These are phyloP conservation scores for Rhodomyrtus tomentosa DNA, from an alignment of 345 rosid species.

Conservation along the genomic window DNA sequence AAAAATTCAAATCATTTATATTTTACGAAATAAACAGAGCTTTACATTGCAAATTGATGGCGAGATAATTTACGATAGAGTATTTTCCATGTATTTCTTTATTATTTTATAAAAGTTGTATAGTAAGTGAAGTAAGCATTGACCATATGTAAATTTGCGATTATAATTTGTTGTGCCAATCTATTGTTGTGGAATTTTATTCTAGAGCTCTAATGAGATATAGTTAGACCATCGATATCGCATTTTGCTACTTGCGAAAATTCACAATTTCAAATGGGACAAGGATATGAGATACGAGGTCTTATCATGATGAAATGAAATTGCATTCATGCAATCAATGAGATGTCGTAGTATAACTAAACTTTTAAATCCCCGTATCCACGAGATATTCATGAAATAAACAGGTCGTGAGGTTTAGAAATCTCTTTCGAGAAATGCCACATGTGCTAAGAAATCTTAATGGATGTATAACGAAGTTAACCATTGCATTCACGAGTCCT, in stretches of 20 bases:
- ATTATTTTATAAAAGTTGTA: not conserved
- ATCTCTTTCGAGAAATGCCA: no score
- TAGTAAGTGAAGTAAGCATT: not conserved
- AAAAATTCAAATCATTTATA: no score
- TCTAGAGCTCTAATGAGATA: accelerated
- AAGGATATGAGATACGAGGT: not conserved
- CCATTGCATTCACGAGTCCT: not conserved
- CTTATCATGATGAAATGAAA: not conserved
- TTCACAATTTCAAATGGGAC: no score
- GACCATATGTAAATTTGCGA: no score
- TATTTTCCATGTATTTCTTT: not conserved
- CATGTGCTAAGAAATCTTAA: no score
- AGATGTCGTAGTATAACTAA: accelerated
- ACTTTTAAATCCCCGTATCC: not conserved
- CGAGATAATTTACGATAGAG: not conserved
- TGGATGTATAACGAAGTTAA: not conserved
- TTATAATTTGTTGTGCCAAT: no score
- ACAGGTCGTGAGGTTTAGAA: not conserved
- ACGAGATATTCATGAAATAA: not conserved
- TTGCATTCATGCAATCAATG: accelerated
- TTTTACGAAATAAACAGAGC: no score
- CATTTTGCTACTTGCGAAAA: no score
- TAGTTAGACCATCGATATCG: accelerated
- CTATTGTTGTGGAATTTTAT: not conserved
- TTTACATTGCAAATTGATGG: no score